Evolutionary conservation across 1,284 basidiomycete genomes (phyloP).

Genomic region (Microbotryum lychnidis-dioicae): DNA sequence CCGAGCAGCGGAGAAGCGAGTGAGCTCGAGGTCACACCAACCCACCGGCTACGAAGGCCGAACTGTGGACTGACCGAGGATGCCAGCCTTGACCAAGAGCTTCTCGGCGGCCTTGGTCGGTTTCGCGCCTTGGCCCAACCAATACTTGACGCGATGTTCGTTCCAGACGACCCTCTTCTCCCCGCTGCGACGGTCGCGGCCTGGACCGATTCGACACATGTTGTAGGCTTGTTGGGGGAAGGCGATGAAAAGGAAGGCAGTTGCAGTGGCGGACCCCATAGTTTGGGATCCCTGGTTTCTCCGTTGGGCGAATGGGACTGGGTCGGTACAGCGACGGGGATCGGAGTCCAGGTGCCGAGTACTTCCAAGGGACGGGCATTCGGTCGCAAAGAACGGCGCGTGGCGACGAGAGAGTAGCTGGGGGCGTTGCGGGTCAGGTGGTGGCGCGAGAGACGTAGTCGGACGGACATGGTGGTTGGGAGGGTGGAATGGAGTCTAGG

Average conservation of each 20-base stretch:
- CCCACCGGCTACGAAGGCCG: no score
- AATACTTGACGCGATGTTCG: conserved; percentile 37
- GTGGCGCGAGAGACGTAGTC: conserved; percentile 25
- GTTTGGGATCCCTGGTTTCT: background rate
- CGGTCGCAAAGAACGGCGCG: conserved; percentile 6
- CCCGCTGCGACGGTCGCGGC: conserved; percentile 1
- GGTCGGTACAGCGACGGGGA: conserved; percentile 8
- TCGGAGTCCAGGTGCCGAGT: conserved; percentile 19
- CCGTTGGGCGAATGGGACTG: conserved; percentile 20
- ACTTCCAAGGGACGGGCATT: conserved; percentile 23
- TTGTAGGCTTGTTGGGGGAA: no score
- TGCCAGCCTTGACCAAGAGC: conserved; percentile 38
- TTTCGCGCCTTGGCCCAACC: conserved; percentile 40
- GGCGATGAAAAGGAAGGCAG: no score
- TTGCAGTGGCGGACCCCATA: conserved; percentile 18
- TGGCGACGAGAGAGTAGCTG: conserved; percentile 28
- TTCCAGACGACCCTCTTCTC: conserved; percentile 40
- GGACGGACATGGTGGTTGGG: background rate
- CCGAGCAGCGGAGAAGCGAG: no score
- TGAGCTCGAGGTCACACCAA: no score
- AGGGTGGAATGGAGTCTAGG: no score
- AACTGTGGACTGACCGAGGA: conserved; percentile 22
- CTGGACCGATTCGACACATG: background rate
- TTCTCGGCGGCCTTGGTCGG: conserved; percentile 40
- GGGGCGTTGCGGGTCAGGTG: conserved; percentile 25